Evolutionary conservation across 2,329 filamentous ascomycete genomes (phyloP).

Genomic region (Paraconiothyrium sp.): DNA sequence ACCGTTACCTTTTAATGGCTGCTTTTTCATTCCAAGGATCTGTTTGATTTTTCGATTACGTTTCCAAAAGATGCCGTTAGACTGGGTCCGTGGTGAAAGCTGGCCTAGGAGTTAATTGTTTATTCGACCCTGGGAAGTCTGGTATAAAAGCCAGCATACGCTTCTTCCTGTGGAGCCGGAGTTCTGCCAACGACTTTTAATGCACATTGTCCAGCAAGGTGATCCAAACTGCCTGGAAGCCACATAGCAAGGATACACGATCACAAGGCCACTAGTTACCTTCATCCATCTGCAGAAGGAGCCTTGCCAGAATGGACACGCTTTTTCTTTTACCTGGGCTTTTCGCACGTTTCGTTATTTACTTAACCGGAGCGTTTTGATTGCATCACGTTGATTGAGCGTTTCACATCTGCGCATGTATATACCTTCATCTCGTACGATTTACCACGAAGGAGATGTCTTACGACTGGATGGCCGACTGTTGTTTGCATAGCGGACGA

Average conservation of each 20-base stretch:
- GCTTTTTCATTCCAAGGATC: slow-evolving; percentile 36
- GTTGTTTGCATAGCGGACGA: slow-evolving; percentile 44
- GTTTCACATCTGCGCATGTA: slow-evolving; percentile 40
- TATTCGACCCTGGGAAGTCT: slow-evolving; percentile 24
- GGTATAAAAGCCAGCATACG: slow-evolving; percentile 24
- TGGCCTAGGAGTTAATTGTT: slow-evolving; percentile 26
- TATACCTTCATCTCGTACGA: slow-evolving; percentile 40
- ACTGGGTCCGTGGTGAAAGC: slow-evolving; percentile 28
- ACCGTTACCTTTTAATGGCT: slow-evolving; percentile 39
- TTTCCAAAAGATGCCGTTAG: slow-evolving; percentile 40
- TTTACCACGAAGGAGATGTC: slow-evolving; percentile 37
- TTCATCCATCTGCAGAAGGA: not conserved
- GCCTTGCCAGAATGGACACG: slow-evolving; percentile 3
- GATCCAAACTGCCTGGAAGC: slow-evolving; percentile 7
- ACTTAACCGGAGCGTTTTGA: slow-evolving; percentile 24
- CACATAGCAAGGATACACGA: slow-evolving; percentile 6
- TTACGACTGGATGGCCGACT: slow-evolving; percentile 47
- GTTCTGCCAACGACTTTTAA: slow-evolving; percentile 21
- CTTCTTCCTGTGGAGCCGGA: slow-evolving; percentile 22
- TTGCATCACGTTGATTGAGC: slow-evolving; percentile 31
- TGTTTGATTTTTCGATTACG: slow-evolving; percentile 33
- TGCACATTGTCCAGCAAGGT: slow-evolving; percentile 27
- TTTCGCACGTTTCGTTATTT: slow-evolving; percentile 19
- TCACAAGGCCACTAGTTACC: slow-evolving; percentile 3
- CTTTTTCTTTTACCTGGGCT: slow-evolving; percentile 6